Conservation (phyloP, 2,329 filamentous ascomycete genomes). For the Aspergillus oerlinghausenensis region DNA sequence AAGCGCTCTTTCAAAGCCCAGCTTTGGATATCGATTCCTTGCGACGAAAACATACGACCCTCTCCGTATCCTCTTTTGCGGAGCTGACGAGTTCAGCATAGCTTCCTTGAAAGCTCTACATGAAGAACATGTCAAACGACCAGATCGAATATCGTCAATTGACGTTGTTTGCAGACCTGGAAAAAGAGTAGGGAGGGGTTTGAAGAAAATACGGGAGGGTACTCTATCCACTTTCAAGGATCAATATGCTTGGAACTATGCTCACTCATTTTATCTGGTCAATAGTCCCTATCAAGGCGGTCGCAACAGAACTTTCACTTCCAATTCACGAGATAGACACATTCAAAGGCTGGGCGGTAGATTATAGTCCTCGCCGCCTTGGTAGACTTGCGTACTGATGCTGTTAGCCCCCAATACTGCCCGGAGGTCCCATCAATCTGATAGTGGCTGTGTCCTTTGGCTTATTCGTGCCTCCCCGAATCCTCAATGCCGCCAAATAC, state of each 20-base stretch:
- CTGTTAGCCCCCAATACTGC: slow-evolving; percentile 50
- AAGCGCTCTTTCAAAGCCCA: slow-evolving; percentile 6
- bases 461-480: slow-evolving; percentile 73
- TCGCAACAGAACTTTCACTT: slow-evolving; percentile 61
- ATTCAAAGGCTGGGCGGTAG: slow-evolving; percentile 75
- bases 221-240: slow-evolving; percentile 14
- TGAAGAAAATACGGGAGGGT: slow-evolving; percentile 66
- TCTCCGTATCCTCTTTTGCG: slow-evolving; percentile 85
- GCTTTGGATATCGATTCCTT: slow-evolving; percentile 18
- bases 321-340: slow-evolving; percentile 71
- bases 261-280: slow-evolving; percentile 3
- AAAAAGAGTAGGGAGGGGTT: slow-evolving; percentile 71
- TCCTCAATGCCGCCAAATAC: slow-evolving; percentile 67
- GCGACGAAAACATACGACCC: slow-evolving; percentile 46
- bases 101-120: slow-evolving; percentile 67
- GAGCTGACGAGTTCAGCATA: slow-evolving; percentile 86
- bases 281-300: slow-evolving; percentile 66
- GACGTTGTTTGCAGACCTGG: slow-evolving; percentile 79
- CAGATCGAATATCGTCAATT: slow-evolving; percentile 63
- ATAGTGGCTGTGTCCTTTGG: slow-evolving; percentile 94
- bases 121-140: slow-evolving; percentile 51
- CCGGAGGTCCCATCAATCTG: slow-evolving; percentile 58
- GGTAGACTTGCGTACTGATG: slow-evolving; percentile 14
- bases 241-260: not conserved
- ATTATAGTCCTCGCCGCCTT: slow-evolving; percentile 19